Base-by-base conservation (phyloP, 1,284 basidiomycete species). In the Wolfiporia cocos region DNA sequence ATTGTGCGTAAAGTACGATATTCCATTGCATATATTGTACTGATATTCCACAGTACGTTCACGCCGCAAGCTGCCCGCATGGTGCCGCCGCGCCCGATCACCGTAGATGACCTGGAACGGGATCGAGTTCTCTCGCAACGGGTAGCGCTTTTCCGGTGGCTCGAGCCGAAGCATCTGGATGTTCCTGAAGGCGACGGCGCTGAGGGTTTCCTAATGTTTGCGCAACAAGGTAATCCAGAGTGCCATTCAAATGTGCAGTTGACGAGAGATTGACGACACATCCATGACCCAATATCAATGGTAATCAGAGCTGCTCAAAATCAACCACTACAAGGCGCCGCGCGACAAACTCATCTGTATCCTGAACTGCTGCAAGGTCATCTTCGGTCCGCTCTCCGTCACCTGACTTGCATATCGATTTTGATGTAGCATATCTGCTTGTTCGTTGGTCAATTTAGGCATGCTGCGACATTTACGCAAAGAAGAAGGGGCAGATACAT, bases 251-350 rank as follows among this genome's bases (percentile, higher is more conserved):
- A n/a, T n/a, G n/a, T n/a, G n/a, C n/a, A n/a, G n/a, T n/a, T n/a
- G n/a, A n/a, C n/a, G n/a, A n/a, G n/a, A n/a, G n/a, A n/a, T n/a
- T n/a, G n/a, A n/a, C n/a, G n/a, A n/a, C n/a, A n/a, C n/a, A n/a
- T n/a, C n/a, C n/a, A n/a, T n/a, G n/a, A n/a, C n/a, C n/a, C n/a
- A n/a, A n/a, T n/a, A n/a, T n/a, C n/a, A n/a, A n/a, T n/a, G n/a
- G n/a, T n/a, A n/a, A n/a, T 15, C 55, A 91, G 93, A 97, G 64
- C 70, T 99, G 35, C 66, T 92, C 56, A 99, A 97, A 73, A 88
- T 99, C 53, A 98, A 97, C 60, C 92, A 97, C 62, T 99, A 98
- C 72, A 98, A 98, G 63, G 95, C 95, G 17, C 95, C 95, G 9
- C 74, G 95, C 35, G 95, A 99, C 67, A 99, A 99, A 68, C 73